Conservation (phyloP, 2,329 filamentous ascomycete species). For the Clonostachys chloroleuca region DNA sequence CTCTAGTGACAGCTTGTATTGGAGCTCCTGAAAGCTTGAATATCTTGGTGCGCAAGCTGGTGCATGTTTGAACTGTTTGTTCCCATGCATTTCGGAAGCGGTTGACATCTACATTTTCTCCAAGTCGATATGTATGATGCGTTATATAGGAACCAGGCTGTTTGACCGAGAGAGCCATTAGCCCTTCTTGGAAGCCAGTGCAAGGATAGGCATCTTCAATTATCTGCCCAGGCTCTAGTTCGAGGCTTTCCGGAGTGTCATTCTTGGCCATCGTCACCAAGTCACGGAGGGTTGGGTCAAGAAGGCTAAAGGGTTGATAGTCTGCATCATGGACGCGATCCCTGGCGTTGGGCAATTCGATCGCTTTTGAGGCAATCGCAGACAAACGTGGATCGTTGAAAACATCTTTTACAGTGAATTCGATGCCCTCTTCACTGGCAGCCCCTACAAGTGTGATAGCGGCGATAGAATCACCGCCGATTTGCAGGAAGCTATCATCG, state of each 20-base stretch:
- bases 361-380: background rate
- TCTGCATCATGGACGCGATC: background rate
- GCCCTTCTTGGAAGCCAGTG: conserved; percentile 40
- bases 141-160: conserved; percentile 9
- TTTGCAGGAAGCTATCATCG: conserved; percentile 14
- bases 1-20: conserved; percentile 4
- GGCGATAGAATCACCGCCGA: conserved; percentile 30
- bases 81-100: conserved; percentile 10
- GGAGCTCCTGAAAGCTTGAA: conserved; percentile 5
- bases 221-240: background rate
- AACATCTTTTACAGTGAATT: conserved; percentile 29
- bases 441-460: conserved; percentile 6
- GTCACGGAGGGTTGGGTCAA: background rate
- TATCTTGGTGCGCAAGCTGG: conserved; percentile 10
- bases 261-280: background rate
- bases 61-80: conserved; percentile 4
- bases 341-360: background rate
- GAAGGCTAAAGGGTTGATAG: background rate
- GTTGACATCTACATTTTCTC: conserved; percentile 1
- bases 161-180: conserved; percentile 40
- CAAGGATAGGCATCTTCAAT: conserved; percentile 44
- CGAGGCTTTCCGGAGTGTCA: background rate
- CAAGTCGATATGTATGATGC: conserved; percentile 6
- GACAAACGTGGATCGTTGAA: conserved; percentile 15
- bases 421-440: conserved; percentile 12